These are phyloP conservation scores for Simmondsia chinensis DNA, from an alignment of 148 eudicot species.

Conservation along the genomic window DNA sequence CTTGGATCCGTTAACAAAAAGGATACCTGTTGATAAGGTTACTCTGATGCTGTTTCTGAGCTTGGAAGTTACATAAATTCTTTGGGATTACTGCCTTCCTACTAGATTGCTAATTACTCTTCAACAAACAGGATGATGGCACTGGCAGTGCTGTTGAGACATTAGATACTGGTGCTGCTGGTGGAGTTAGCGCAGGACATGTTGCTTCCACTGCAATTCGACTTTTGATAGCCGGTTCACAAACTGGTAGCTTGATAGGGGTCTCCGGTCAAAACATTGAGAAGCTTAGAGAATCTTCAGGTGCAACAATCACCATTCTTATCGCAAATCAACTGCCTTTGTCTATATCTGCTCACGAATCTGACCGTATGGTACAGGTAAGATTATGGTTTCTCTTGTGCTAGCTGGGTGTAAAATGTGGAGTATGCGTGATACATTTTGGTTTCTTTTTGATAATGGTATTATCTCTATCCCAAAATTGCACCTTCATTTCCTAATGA, in stretches of 20 bases:
- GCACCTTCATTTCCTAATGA: too few relatives aligned
- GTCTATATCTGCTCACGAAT: conserved; percentile 88
- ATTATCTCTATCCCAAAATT: too few relatives aligned
- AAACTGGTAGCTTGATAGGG: conserved; percentile 93
- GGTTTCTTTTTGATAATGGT: too few relatives aligned
- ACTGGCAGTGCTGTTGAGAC: conserved; percentile 31
- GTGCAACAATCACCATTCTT: conserved; percentile 75
- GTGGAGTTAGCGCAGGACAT: conserved; percentile 42
- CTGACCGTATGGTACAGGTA: conserved; percentile 93
- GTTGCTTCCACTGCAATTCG: conserved; percentile 59
- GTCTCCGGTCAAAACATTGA: conserved; percentile 87
- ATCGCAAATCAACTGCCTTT: conserved; percentile 78
- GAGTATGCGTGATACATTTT: not conserved
- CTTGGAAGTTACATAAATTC: too few relatives aligned
- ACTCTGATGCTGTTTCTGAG: too few relatives aligned
- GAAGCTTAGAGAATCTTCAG: conserved; percentile 70
- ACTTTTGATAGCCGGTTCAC: conserved; percentile 85
- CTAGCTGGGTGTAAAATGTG: not conserved
- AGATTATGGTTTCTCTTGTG: conserved; percentile 9
- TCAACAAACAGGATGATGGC: conserved; percentile 47
- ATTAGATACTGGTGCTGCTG: conserved; percentile 19
- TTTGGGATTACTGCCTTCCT: too few relatives aligned
- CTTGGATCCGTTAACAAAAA: too few relatives aligned
- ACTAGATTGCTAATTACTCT: not conserved
- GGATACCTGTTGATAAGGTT: too few relatives aligned